A percentile compares a stretch with the other conserved stretches of the same genome.
Conservation (phyloP, 768 basidiomycete species). For the Mycena albidolilacea region DNA sequence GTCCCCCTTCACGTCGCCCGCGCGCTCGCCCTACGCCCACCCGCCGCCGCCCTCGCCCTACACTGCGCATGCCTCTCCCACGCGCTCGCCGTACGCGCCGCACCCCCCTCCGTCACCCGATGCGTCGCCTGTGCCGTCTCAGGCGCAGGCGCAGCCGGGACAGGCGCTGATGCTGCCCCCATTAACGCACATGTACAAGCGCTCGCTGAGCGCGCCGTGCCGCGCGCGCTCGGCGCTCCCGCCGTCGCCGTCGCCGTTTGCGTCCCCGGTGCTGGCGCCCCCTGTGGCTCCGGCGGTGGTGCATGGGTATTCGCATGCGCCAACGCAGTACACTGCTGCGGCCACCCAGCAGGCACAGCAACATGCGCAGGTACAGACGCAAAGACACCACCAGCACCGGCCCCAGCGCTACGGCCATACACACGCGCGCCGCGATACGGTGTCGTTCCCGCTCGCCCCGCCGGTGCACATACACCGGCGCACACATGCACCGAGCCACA, state of each 20-base stretch:
- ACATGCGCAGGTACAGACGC: not conserved
- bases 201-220: slow-evolving; percentile 69
- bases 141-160: not conserved
- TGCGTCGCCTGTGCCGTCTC: not conserved
- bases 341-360: not conserved
- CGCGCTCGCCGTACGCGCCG: slow-evolving; percentile 9
- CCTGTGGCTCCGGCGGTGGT: too few species aligned
- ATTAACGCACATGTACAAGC: slow-evolving; percentile 76
- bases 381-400: not conserved
- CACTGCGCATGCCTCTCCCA: not conserved
- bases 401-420: not conserved
- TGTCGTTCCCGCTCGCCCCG: not conserved
- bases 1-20: not conserved
- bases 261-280: not conserved
- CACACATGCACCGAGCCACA: slow-evolving; percentile 4
- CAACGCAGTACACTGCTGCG: not conserved
- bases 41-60: not conserved
- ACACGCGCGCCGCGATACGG: not conserved
- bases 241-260: not conserved
- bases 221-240: slow-evolving; percentile 9
- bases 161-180: slow-evolving; percentile 46
- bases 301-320: slow-evolving; percentile 1
- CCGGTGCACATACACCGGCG: not conserved
- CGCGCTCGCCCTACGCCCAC: slow-evolving; percentile 6
- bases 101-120: not conserved